These are phyloP conservation scores for Rhodotorula sp. DNA, from an alignment of 1,284 basidiomycete genomes.

Conservation along the genomic window DNA sequence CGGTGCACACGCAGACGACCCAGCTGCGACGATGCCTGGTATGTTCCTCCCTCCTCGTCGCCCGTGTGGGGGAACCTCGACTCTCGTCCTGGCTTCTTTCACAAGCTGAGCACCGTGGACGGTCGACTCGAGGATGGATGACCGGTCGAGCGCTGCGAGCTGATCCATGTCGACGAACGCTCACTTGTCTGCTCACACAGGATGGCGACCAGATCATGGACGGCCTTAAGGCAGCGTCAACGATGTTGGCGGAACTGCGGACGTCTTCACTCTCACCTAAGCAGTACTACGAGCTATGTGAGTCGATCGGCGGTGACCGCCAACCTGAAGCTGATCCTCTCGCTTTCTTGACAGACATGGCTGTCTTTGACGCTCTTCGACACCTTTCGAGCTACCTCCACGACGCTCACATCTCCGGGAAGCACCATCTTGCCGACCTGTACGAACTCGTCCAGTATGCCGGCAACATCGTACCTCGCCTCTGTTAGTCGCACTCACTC, in stretches of 20 bases:
- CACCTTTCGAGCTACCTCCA: constrained; percentile 79
- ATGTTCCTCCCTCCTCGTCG: neutral
- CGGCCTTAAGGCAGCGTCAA: constrained; percentile 87
- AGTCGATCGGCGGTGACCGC: constrained; percentile 44
- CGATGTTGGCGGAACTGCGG: constrained; percentile 90
- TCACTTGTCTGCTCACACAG: constrained; percentile 51
- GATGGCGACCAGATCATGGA: constrained; percentile 95
- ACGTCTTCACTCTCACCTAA: constrained; percentile 86
- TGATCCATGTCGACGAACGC: neutral
- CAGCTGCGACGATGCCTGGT: constrained; percentile 35
- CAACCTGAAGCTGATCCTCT: neutral
- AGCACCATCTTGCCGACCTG: constrained; percentile 90
- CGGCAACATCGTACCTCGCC: constrained; percentile 79
- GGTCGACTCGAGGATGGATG: too few relatives aligned
- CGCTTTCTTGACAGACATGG: constrained; percentile 69
- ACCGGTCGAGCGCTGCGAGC: too few relatives aligned
- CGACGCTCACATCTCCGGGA: constrained; percentile 81
- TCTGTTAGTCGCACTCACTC: constrained; percentile 15
- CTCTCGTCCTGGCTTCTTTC: too few relatives aligned
- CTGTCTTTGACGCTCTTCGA: constrained; percentile 88
- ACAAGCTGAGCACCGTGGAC: too few relatives aligned
- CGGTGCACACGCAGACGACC: constrained; percentile 29
- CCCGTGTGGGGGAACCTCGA: too few relatives aligned
- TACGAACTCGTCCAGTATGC: constrained; percentile 97
- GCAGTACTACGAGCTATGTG: constrained; percentile 95